Base-by-base conservation (phyloP, 2,329 filamentous ascomycete species). In the Colletotrichum sp. region DNA sequence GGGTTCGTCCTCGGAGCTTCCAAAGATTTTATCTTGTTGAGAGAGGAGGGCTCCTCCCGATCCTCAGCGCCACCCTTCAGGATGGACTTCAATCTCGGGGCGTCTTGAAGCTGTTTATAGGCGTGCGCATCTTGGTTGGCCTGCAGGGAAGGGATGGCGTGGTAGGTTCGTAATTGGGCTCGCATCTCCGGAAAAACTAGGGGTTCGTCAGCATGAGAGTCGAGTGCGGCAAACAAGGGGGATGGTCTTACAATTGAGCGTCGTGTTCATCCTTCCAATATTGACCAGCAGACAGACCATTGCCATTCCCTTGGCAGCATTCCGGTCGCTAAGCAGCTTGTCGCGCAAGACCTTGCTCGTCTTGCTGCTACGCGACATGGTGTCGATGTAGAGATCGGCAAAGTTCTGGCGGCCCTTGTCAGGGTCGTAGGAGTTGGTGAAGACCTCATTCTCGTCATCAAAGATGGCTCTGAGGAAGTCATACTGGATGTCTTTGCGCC, bases 201-300 rank as follows among this genome's bases (percentile, higher is more conserved):
- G 21, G 59, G 79, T 39, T 71, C 26, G 55, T 66, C 28, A 32
- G n/a, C n/a, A 26, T 55, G 30, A 78, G 65, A 24, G 8, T 26
- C 44, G n/a, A 49, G 44, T 21, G 44, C 4, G n/a, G 32, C 34
- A 44, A 34, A 70, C 77, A 69, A 81, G 69, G 62, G n/a, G n/a
- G 28, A 21, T 28, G 10, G 71, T 85, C 92, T 83, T 88, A 98
- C 96, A 99, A 83, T 99, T 99, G 64, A 99, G 89, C 0, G 97
- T 99, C 3, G 97, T 99, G 85, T 99, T 99, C 97, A 99, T 99
- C 78, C 97, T 91, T 75, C 97, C 97, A 78, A 99, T 95, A 82
- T 99, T 99, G 84, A 99, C 97, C 81, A 99, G 88, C 79, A 99
- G 88, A 85, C 97, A 99, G 75, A 99, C 96, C 97, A 99, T 99